Conservation (phyloP, 2,329 filamentous ascomycete species). For the Colletotrichum sp. region DNA sequence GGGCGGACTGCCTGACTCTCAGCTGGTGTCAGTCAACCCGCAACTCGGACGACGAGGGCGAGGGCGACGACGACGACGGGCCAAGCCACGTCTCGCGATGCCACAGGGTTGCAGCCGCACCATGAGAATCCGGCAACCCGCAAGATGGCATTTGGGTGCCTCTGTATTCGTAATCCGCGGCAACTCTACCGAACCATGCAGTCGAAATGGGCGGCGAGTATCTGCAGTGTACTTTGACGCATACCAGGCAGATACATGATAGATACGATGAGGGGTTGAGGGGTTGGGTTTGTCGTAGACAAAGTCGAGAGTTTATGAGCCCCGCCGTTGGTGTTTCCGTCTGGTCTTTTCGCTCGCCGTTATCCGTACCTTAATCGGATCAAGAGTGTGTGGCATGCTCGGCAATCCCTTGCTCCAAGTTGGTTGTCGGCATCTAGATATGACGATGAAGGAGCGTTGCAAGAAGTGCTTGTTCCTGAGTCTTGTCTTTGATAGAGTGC, state of each 20-base stretch:
- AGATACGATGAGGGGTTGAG: background rate
- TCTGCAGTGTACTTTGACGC: background rate
- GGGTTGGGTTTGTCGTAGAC: background rate
- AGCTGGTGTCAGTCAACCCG: background rate
- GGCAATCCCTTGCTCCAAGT: background rate
- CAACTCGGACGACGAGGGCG: background rate
- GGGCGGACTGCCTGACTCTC: background rate
- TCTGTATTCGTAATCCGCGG: background rate
- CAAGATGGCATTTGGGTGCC: background rate
- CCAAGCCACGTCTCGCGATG: background rate
- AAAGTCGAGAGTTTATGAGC: background rate
- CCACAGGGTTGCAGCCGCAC: background rate
- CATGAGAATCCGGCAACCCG: background rate
- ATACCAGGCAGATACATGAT: background rate
- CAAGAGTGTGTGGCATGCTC: background rate
- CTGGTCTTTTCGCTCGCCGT: slow-evolving; percentile 10
- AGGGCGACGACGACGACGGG: background rate
- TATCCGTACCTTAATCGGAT: background rate
- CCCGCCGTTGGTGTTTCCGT: slow-evolving; percentile 15
- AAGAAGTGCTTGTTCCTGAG: background rate
- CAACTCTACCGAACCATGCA: background rate
- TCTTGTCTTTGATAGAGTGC: slow-evolving; percentile 14
- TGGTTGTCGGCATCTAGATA: background rate
- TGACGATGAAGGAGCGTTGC: background rate
- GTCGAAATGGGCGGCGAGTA: background rate